These are phyloP conservation scores for Mortierella sp. DNA, from an alignment of 371 early-diverging fungal genomes.

Conservation along the genomic window DNA sequence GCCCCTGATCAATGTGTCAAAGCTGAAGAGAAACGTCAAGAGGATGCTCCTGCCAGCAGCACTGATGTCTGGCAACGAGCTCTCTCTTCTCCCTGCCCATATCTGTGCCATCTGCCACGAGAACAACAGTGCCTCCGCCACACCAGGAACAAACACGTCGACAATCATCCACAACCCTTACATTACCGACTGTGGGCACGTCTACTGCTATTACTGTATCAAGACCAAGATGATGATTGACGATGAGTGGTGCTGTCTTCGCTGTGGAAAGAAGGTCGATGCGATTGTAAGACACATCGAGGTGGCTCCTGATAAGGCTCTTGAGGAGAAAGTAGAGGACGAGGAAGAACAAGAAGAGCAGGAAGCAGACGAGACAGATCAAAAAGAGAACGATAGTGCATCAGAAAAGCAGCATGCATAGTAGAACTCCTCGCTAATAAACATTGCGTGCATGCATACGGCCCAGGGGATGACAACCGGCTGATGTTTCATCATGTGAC, in stretches of 20 bases:
- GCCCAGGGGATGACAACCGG: neutral
- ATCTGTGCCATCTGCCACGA: conserved; percentile 83
- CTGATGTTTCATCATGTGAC: conserved; percentile 1
- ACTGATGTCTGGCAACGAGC: conserved; percentile 65
- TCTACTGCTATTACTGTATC: conserved; percentile 92
- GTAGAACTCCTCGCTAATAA: neutral
- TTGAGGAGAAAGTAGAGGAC: conserved; percentile 17
- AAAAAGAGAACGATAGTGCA: conserved; percentile 12
- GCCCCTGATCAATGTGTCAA: conserved; percentile 86
- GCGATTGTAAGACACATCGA: conserved; percentile 59
- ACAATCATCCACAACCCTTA: conserved; percentile 78
- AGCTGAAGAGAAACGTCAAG: conserved; percentile 73
- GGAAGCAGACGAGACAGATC: neutral
- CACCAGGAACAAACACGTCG: conserved; percentile 45
- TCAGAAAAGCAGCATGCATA: neutral
- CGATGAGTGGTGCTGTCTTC: conserved; percentile 82
- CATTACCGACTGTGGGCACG: conserved; percentile 83
- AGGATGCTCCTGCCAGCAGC: conserved; percentile 69
- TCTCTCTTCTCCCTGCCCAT: conserved; percentile 69
- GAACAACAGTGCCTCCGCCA: conserved; percentile 45
- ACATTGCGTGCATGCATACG: neutral
- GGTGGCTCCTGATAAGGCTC: conserved; percentile 38
- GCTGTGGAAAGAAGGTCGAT: conserved; percentile 79
- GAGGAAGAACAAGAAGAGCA: conserved; percentile 14
- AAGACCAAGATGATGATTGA: conserved; percentile 80